Evolutionary conservation across 1,284 basidiomycete species (phyloP), one percentile per base, ranked within the genome.

Genomic region (Sporisorium exsertum): DNA sequence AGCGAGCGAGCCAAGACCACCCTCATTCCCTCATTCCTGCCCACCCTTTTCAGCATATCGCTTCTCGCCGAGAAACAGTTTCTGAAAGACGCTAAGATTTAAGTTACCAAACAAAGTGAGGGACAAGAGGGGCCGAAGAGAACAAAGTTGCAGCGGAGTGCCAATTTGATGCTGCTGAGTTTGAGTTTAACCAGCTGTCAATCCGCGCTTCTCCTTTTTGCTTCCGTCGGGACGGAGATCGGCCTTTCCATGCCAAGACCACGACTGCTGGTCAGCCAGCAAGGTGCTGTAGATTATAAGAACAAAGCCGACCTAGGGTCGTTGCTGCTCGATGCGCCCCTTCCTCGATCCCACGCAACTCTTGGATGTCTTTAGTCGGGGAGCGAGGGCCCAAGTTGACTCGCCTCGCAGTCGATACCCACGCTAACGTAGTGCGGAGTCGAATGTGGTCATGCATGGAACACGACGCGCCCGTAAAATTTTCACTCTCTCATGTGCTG

Each of bases 81-180:
- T 26, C 9, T 15, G 3, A 32, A 5, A 32, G 29, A 32, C 29
- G 29, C 29, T 32, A 32, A 32, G 10, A 10, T 32, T 32, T 32
- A 32, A 32, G 29, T 32, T 24, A 13, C 43, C 43, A 47, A 47
- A 27, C 22, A 27, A 47, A 47, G n/a, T 27, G 16, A 22, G 27
- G 8, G 43, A 24, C 13, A 29, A 43, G 16, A 22, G 27, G 8
- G 43, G 13, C 13, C 13, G 22, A 35, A 13, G 5, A 16, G 24
- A 32, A 27, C 24, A 55, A 55, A 32, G 42, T 43, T 43, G 53
- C 22, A 43, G 53, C 53, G 53, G 53, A 55, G 53, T 45, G 20
- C 42, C 40, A 55, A 18, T 32, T 33, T n/a, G 27, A 27, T 27
- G n/a, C n/a, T 18, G 29, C 27, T 32, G 53, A 43, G 26, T 55